Evolutionary conservation across 352 stramenopile species (phyloP).

Genomic region (Globisporangium acanthophoron): DNA sequence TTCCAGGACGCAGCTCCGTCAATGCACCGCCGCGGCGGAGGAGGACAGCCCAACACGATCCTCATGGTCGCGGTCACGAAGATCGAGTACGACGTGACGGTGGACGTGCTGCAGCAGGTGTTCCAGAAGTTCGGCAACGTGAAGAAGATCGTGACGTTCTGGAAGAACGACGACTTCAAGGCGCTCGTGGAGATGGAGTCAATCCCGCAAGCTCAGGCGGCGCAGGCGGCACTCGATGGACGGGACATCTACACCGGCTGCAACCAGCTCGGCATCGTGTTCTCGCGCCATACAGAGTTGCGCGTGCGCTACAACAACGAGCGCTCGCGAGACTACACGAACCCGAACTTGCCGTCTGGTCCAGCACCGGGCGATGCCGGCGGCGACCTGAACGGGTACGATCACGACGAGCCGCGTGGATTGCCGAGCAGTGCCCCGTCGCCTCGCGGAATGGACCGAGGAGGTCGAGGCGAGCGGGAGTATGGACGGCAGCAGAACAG

Average conservation of each 20-base stretch:
- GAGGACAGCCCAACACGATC: slow-evolving; percentile 52
- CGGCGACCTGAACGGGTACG: background rate
- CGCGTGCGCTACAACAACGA: slow-evolving; percentile 77
- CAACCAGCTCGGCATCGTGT: slow-evolving; percentile 77
- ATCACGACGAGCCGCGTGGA: background rate
- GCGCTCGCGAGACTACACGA: slow-evolving; percentile 65
- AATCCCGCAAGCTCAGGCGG: slow-evolving; percentile 61
- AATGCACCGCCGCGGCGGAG: slow-evolving; percentile 21
- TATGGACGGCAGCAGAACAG: background rate
- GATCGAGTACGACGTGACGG: slow-evolving; percentile 80
- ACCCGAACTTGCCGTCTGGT: slow-evolving; percentile 57
- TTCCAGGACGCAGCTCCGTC: background rate
- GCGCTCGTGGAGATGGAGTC: slow-evolving; percentile 77
- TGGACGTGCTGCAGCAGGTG: slow-evolving; percentile 76
- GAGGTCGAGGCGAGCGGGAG: background rate
- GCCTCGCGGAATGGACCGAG: background rate
- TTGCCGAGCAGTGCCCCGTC: background rate
- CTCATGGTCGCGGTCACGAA: slow-evolving; percentile 77
- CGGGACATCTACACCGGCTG: slow-evolving; percentile 85
- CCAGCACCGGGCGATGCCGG: slow-evolving; percentile 7
- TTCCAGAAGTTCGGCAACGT: slow-evolving; percentile 86
- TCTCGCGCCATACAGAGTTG: slow-evolving; percentile 65
- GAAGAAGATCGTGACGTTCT: slow-evolving; percentile 78
- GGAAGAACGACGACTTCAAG: slow-evolving; percentile 81
- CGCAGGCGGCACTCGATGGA: slow-evolving; percentile 63